phyloP scores from a whole-genome alignment of 2,329 filamentous ascomycete genomes.

The Gaeumannomyces tritici region DNA sequence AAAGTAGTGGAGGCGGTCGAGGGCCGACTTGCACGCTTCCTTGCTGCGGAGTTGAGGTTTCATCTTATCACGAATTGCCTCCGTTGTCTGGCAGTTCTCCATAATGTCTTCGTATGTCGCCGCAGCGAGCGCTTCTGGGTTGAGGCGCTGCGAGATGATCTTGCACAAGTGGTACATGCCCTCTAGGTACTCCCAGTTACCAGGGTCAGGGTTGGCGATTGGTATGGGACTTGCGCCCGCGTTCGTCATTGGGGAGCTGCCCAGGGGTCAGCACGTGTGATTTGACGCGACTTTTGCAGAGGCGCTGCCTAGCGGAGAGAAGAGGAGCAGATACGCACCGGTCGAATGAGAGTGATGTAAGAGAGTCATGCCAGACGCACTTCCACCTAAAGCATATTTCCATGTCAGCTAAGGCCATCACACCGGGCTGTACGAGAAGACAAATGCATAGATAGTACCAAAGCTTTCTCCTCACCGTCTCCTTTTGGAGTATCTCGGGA shows the following conservation, averaged over 20 bases:
- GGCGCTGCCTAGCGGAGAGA: neutral
- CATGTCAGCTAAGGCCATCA: neutral
- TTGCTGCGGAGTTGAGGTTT: slow-evolving; percentile 45
- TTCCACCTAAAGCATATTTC: slow-evolving; percentile 36
- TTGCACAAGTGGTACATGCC: slow-evolving; percentile 57
- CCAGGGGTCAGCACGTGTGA: neutral
- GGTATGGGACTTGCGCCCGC: slow-evolving; percentile 47
- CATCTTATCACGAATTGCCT: slow-evolving; percentile 38
- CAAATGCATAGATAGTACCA: slow-evolving; percentile 27
- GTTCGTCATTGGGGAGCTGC: slow-evolving; percentile 52
- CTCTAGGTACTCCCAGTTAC: slow-evolving; percentile 50
- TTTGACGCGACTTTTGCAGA: neutral
- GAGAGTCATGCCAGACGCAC: slow-evolving; percentile 56
- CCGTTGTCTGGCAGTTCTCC: slow-evolving; percentile 45
- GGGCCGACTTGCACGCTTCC: slow-evolving; percentile 52
- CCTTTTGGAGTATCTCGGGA: slow-evolving; percentile 37
- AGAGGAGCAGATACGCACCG: slow-evolving; percentile 26
- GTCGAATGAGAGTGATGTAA: slow-evolving; percentile 58
- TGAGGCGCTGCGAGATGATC: slow-evolving; percentile 47
- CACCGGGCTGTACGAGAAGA: neutral
- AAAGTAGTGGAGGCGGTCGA: slow-evolving; percentile 54
- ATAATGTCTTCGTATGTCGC: slow-evolving; percentile 45
- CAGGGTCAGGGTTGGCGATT: slow-evolving; percentile 28
- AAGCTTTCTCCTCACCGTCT: slow-evolving; percentile 43
- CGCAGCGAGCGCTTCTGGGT: slow-evolving; percentile 41